phyloP scores from a whole-genome alignment of 495 filamentous ascomycete species.

The Penicillium flavigenum region DNA sequence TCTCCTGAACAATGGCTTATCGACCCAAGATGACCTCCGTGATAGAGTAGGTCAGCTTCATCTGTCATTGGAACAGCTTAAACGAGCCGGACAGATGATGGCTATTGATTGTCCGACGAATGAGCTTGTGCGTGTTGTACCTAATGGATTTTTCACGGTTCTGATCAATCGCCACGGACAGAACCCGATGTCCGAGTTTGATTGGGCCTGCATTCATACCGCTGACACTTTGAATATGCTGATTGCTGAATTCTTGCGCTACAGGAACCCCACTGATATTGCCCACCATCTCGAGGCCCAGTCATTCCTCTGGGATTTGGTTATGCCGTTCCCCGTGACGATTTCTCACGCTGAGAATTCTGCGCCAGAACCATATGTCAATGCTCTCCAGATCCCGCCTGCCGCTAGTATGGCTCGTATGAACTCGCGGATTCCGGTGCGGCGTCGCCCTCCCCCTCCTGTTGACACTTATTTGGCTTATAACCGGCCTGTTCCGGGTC shows the following conservation, averaged over 20 bases:
- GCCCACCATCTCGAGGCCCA: neutral
- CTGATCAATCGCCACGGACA: neutral
- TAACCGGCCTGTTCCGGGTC: neutral
- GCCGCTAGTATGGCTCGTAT: neutral
- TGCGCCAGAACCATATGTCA: neutral
- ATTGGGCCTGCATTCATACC: neutral
- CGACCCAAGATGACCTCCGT: neutral
- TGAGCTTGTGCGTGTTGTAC: neutral
- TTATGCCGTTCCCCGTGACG: neutral
- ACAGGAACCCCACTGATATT: neutral
- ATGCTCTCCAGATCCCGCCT: neutral
- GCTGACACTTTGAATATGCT: neutral
- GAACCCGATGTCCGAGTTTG: neutral
- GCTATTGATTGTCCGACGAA: neutral
- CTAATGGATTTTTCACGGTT: neutral
- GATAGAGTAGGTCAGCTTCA: neutral
- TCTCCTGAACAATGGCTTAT: neutral
- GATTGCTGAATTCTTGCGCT: neutral
- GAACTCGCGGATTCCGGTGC: neutral
- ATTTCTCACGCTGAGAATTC: neutral
- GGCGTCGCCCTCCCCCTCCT: neutral
- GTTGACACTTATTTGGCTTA: neutral
- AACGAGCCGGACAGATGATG: constrained; percentile 1
- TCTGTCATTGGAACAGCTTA: neutral
- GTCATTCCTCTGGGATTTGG: neutral